These are phyloP conservation scores for Lignosus rhinocerotis DNA, from an alignment of 1,284 basidiomycete genomes.

Conservation along the genomic window DNA sequence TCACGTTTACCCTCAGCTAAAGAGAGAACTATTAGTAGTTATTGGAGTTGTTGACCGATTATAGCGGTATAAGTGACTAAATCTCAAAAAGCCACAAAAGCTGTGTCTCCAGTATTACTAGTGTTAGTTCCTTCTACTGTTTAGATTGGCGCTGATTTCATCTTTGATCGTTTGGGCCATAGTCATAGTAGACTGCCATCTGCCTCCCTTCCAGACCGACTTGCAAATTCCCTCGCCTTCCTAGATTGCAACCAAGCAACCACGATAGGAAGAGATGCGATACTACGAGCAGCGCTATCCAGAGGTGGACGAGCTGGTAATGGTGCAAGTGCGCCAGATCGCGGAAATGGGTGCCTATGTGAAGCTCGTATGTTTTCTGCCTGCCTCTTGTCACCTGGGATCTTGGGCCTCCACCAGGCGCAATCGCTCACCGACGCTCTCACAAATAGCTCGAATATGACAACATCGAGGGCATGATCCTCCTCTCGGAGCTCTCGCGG, in stretches of 20 bases:
- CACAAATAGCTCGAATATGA: conserved; percentile 89
- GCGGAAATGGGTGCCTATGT: conserved; percentile 99
- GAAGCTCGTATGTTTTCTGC: conserved; percentile 75
- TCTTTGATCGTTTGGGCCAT: conserved; percentile 20
- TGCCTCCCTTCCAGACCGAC: background rate
- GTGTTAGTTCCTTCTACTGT: background rate
- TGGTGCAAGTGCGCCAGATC: conserved; percentile 99
- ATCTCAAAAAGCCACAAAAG: too few species aligned
- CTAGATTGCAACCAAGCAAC: background rate
- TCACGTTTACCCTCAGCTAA: too few species aligned
- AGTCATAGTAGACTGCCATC: conserved; percentile 11
- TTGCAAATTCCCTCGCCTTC: background rate
- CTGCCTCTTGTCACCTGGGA: background rate
- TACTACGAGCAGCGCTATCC: conserved; percentile 83
- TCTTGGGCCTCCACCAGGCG: background rate
- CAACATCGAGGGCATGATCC: conserved; percentile 99
- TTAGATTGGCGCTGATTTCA: conserved; percentile 14
- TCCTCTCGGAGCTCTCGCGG: conserved; percentile 94
- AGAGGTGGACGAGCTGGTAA: conserved; percentile 96
- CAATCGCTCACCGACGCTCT: conserved; percentile 10
- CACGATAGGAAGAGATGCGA: conserved; percentile 51
- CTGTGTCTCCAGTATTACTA: too few species aligned
- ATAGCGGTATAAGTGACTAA: too few species aligned
- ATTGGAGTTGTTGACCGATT: too few species aligned
- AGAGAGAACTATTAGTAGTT: too few species aligned